Base-by-base conservation (phyloP, 352 stramenopile genomes). In the Pythium rishiriense region DNA sequence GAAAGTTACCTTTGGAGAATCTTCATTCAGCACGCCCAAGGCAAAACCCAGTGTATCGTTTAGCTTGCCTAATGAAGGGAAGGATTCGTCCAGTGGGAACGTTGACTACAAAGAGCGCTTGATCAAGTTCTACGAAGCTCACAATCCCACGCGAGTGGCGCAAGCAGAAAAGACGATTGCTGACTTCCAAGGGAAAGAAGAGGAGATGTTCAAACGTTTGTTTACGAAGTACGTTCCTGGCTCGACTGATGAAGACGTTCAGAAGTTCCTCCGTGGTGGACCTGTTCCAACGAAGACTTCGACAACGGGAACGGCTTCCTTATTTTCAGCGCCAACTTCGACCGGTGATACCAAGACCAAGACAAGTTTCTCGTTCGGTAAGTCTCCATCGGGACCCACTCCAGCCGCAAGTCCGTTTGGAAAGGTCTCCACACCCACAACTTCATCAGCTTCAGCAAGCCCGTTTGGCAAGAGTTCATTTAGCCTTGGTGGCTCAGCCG, bases 51-150 rank as follows among this genome's bases (percentile, higher is more conserved):
- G 24, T 35, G 62, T 69, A 3, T 52, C 62, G 0, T 69, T 69
- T 31, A 49, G 33, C 29, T 42, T 69, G 33, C 62, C 62, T 1
- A 47, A 17, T 26, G 56, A 63, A 9, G 68, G 45, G 19, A 58
- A 56, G 39, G 10, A 43, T 4, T 17, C 51, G n/a, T 46, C 33
- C 1, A 42, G 3, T 43, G 26, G 26, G 2, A 29, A 45, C 41
- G 17, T n/a, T n/a, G 72, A 86, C 53, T 88, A 83, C 66, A 87
- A 84, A 57, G 50, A 57, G 8, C 64, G 82, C 37, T 60, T 93
- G 22, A 46, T 74, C 45, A 81, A 74, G 19, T 93, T 93, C 49
- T 93, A 91, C 49, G 70, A 79, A 68, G 74, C 81, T 29, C 70
- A 85, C 68, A 91, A 91, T 57, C 63, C 74, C 3, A 56, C 70